A percentile compares a stretch with the other conserved stretches of the same genome.
Conservation (phyloP, 768 basidiomycete genomes). For the Boletus subparvulus region DNA sequence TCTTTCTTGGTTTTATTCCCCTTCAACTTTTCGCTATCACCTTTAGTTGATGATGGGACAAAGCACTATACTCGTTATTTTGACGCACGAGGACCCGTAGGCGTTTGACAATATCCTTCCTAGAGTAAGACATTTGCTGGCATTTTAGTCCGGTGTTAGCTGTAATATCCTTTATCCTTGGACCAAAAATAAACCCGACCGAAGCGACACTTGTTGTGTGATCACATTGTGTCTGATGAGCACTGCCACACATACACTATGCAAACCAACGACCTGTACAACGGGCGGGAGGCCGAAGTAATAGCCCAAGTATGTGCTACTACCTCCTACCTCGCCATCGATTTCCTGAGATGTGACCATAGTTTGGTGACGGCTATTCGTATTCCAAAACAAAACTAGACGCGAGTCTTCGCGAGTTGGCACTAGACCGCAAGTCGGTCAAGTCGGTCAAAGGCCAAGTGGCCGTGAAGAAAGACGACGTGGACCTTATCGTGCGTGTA, state of each 20-base stretch:
- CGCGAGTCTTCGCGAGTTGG: slow-evolving; percentile 50
- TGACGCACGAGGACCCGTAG: slow-evolving; percentile 18
- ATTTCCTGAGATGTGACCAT: slow-evolving; percentile 34
- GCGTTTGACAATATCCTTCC: slow-evolving; percentile 17
- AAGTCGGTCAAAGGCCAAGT: slow-evolving; percentile 42
- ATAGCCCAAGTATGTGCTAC: slow-evolving; percentile 24
- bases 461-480: slow-evolving; percentile 29
- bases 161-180: slow-evolving; percentile 28
- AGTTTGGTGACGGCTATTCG: slow-evolving; percentile 58
- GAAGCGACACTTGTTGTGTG: not conserved
- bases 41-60: slow-evolving; percentile 17
- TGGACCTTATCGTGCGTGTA: slow-evolving; percentile 28
- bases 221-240: not conserved
- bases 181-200: slow-evolving; percentile 11
- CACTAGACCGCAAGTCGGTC: slow-evolving; percentile 46
- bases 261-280: slow-evolving; percentile 26
- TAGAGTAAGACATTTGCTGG: slow-evolving; percentile 30
- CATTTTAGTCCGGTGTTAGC: slow-evolving; percentile 30
- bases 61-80: slow-evolving; percentile 12
- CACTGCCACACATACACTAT: slow-evolving; percentile 25
- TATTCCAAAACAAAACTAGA: slow-evolving; percentile 34
- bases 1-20: slow-evolving; percentile 25
- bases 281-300: slow-evolving; percentile 31
- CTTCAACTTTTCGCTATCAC: slow-evolving; percentile 7
- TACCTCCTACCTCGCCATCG: not conserved